Evolutionary conservation across 495 filamentous ascomycete species (phyloP), one percentile per base, ranked within the genome.

Genomic region (Filosporella fistucella): DNA sequence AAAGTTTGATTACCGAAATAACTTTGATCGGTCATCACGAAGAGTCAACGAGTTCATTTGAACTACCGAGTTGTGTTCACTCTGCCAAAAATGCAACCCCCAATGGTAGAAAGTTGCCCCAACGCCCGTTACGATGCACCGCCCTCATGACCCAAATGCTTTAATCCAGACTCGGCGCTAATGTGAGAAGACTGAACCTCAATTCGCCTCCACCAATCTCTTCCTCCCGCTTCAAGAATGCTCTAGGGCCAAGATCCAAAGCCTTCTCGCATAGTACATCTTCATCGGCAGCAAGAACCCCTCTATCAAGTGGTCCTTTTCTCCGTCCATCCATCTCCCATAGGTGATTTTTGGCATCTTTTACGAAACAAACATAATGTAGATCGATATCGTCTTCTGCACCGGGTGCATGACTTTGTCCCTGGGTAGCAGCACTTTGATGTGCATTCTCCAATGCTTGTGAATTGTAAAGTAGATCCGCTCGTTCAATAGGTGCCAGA

Each of bases 311-410:
- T 7, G 89, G 89, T 0, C 89, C 89, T 69, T 84, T 88, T 60
- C 86, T 65, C 28, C 82, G 58, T 8, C 90, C 89, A 70, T 95
- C 88, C 50, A 96, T 67, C 74, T 94, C 90, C 82, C 90, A 95
- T 51, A 95, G 60, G 51, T 73, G 72, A 67, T 82, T 76, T 48
- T 68, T 70, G n/a, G 59, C 65, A 1, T 76, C 77, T 69, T 85
- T 88, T 5, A 91, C 87, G 70, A 95, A 94, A 49, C 80, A 83
- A 51, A 95, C 86, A 68, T 89, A 94, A 63, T 95, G 89, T 60
- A 86, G 63, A 58, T 88, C 84, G 20, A 88, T 75, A 61, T 79
- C 72, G 59, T 82, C 83, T 49, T 74, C 70, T 8, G 84, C 84
- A 56, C 65, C 66, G 16, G 87, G 89, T 38, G 87, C 84, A 28